Evolutionary conservation across 176 grass and related monocot species (phyloP).

Genomic region (Raddia distichophylla): DNA sequence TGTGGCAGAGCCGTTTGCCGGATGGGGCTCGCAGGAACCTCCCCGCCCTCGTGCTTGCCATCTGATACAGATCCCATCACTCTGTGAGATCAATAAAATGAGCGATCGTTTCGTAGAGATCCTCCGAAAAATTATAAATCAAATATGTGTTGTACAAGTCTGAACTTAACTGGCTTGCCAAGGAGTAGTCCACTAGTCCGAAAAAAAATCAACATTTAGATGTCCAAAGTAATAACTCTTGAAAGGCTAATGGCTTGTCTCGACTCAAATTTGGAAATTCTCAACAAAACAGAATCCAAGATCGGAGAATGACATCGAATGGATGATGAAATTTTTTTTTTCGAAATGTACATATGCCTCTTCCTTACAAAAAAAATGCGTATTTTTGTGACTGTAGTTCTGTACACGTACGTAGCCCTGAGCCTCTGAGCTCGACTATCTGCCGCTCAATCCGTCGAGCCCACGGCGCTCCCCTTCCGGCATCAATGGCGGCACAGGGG

Average conservation of each 20-base stretch:
- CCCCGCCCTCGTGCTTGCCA: constrained; percentile 68
- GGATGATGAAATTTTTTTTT: too few species aligned
- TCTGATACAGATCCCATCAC: constrained; percentile 41
- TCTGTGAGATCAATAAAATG: too few species aligned
- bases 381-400: not conserved
- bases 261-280: not conserved
- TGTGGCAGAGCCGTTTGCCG: constrained; percentile 67
- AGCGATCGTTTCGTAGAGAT: too few species aligned
- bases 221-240: not conserved
- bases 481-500: constrained; percentile 45
- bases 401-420: not conserved
- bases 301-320: not conserved
- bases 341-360: too few species aligned
- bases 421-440: too few species aligned
- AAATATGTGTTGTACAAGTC: not conserved
- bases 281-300: not conserved
- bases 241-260: not conserved
- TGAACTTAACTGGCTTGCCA: too few species aligned
- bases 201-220: not conserved
- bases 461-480: not conserved
- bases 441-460: not conserved
- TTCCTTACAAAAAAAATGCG: not conserved
- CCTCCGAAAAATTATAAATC: not conserved
- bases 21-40: constrained; percentile 51
- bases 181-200: too few species aligned